A percentile compares a stretch with the other conserved stretches of the same genome.
phyloP scores from a whole-genome alignment of 2,329 filamentous ascomycete species.

The Trichoderma sp. region DNA sequence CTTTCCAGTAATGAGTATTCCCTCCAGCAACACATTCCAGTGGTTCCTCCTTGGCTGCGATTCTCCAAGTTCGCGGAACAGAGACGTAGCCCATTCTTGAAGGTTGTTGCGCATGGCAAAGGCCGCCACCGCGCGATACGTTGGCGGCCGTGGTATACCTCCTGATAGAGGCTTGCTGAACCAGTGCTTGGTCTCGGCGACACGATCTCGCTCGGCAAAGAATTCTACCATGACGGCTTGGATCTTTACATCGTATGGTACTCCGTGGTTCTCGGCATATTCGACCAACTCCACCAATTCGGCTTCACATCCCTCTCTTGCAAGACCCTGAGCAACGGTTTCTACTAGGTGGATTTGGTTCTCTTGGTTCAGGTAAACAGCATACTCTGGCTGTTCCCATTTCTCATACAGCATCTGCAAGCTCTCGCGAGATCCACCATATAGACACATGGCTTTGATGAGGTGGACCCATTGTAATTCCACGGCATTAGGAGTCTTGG shows the following conservation, averaged over 20 bases:
- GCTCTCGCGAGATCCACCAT: slow-evolving; percentile 58
- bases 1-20: slow-evolving; percentile 67
- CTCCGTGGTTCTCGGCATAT: slow-evolving; percentile 50
- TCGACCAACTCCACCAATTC: slow-evolving; percentile 59
- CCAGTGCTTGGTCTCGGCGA: slow-evolving; percentile 67
- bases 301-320: slow-evolving; percentile 57
- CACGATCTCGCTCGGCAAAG: slow-evolving; percentile 59
- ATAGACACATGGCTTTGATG: slow-evolving; percentile 50
- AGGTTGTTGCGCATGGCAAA: slow-evolving; percentile 63
- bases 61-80: slow-evolving; percentile 57
- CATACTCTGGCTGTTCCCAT: slow-evolving; percentile 32
- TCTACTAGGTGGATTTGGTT: slow-evolving; percentile 28
- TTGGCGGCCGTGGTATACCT: slow-evolving; percentile 25
- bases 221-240: slow-evolving; percentile 61
- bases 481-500: slow-evolving; percentile 25
- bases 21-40: slow-evolving; percentile 75
- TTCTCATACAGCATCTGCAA: slow-evolving; percentile 42
- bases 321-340: slow-evolving; percentile 56
- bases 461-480: slow-evolving; percentile 35
- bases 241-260: slow-evolving; percentile 47
- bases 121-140: slow-evolving; percentile 36
- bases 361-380: slow-evolving; percentile 26
- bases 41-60: slow-evolving; percentile 52
- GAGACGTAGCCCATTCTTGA: slow-evolving; percentile 60
- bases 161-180: slow-evolving; percentile 57